Base-by-base conservation (phyloP, 495 filamentous ascomycete genomes). In the Daldinia vernicosa region DNA sequence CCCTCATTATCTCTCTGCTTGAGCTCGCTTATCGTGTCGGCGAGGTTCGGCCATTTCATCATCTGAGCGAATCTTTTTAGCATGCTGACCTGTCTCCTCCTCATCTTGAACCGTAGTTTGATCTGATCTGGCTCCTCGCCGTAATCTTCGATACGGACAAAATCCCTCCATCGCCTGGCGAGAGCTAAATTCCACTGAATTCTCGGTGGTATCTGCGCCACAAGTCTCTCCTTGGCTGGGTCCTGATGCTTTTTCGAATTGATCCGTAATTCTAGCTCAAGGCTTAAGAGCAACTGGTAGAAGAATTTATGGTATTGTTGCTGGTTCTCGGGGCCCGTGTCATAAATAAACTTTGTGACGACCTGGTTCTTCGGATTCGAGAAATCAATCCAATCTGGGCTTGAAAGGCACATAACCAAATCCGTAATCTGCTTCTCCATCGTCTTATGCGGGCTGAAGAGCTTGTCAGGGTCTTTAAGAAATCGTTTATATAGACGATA, bases 41-140 rank as follows among this genome's bases (percentile, higher is more conserved):
- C 78, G 66, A 91, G 87, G 72, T 91, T 90, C 8, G 89, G 89
- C 90, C 90, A 93, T 73, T 91, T 91, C 82, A 93, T 85, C 56
- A 85, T 88, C 70, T 86, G 84, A 12, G 89, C 88, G 68, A 93
- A 91, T 17, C 84, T 83, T 63, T 85, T 85, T 40, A 93, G 81
- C 67, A 88, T 86, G 65, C 86, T 86, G 39, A 89, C 84, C 73
- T 93, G 90, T 28, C 82, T 81, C 61, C 79, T 78, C 63, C 79
- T 80, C 63, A 87, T 82, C 78, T 91, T 92, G 75, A 82, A 86
- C 26, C 82, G 83, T 37, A 91, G 83, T 27, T 80, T 80, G 56
- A 90, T 83, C 63, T 78, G 78, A 58, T 79, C 82, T 27, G 78
- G 72, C 52, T 71, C 75, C 11, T 68, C 60, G 62, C 81, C 84